Percentiles rank a stretch among this genome's conserved stretches.
Evolutionary conservation across 2,329 filamentous ascomycete species (phyloP).

Genomic region (Pestalotiopsis sp.): DNA sequence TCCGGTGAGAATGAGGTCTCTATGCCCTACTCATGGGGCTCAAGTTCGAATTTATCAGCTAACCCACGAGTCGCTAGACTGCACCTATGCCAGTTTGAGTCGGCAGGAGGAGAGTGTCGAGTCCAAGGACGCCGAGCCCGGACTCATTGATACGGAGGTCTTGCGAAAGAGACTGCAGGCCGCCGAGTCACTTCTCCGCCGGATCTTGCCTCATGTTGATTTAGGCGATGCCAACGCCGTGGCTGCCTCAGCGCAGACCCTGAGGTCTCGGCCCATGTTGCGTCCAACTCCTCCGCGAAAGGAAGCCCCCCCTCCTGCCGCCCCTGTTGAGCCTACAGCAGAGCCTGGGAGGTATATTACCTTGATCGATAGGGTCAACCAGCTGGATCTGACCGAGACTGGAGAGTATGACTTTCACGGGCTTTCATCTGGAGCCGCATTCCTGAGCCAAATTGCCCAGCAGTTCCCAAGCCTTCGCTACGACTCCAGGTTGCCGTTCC

Average conservation of each 20-base stretch:
- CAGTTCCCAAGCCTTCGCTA: constrained; percentile 14
- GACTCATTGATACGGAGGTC: background rate
- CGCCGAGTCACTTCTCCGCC: constrained; percentile 12
- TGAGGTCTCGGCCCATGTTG: background rate
- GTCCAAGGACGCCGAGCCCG: background rate
- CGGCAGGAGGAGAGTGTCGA: background rate
- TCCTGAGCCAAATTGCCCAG: constrained; percentile 13
- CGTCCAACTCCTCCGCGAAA: background rate
- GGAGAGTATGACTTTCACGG: constrained; percentile 16
- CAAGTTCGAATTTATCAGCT: background rate
- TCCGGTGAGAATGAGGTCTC: background rate
- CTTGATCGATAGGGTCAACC: constrained; percentile 7
- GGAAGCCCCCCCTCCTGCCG: background rate
- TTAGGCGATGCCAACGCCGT: background rate
- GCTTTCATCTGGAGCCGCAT: constrained; percentile 14
- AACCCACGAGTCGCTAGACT: background rate
- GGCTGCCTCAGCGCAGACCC: background rate
- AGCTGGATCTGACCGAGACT: constrained; percentile 11
- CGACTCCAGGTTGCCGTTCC: constrained; percentile 14
- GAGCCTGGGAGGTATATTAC: constrained; percentile 7
- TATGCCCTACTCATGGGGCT: background rate
- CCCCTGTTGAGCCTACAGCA: background rate
- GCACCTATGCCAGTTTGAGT: background rate
- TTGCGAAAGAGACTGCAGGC: constrained; percentile 9
- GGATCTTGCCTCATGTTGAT: constrained; percentile 5